Percentiles rank a stretch among this genome's conserved stretches.
Conservation (phyloP, 2,329 filamentous ascomycete species). For the Monosporascus cannonballus region DNA sequence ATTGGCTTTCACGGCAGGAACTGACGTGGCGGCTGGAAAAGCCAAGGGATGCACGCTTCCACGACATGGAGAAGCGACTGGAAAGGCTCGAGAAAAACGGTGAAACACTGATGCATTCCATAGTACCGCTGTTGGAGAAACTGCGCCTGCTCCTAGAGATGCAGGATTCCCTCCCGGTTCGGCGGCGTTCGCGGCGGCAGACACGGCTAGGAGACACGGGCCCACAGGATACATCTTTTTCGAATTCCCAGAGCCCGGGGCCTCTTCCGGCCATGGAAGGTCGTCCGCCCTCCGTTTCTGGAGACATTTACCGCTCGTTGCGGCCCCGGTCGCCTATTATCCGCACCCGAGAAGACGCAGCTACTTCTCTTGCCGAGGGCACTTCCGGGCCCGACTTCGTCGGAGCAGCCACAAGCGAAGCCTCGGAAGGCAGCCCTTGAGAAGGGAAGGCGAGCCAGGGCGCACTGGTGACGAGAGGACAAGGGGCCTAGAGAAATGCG, state of each 20-base stretch:
- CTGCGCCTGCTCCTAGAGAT: conserved; percentile 29
- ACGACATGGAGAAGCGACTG: conserved; percentile 42
- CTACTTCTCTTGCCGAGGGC: no score
- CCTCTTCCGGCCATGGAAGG: no score
- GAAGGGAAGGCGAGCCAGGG: not conserved
- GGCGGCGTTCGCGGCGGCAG: no score
- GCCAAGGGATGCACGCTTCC: conserved; percentile 34
- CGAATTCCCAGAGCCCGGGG: no score
- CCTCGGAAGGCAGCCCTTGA: not conserved
- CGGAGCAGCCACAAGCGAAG: not conserved
- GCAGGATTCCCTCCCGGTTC: conserved; percentile 23
- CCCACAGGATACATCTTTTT: no score
- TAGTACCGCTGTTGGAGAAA: conserved; percentile 39
- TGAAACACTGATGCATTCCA: conserved; percentile 37
- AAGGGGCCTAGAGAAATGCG: not conserved
- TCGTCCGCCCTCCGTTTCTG: no score
- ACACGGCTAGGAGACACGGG: no score
- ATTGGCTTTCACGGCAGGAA: conserved; percentile 21
- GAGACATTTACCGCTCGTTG: no score
- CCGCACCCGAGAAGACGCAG: no score
- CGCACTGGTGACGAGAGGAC: not conserved
- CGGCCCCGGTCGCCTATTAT: no score
- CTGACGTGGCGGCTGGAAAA: conserved; percentile 33
- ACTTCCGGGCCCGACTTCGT: no score
- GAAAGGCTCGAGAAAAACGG: conserved; percentile 40